phyloP scores from a whole-genome alignment of 148 eudicot species.

The Rhododendron molle region DNA sequence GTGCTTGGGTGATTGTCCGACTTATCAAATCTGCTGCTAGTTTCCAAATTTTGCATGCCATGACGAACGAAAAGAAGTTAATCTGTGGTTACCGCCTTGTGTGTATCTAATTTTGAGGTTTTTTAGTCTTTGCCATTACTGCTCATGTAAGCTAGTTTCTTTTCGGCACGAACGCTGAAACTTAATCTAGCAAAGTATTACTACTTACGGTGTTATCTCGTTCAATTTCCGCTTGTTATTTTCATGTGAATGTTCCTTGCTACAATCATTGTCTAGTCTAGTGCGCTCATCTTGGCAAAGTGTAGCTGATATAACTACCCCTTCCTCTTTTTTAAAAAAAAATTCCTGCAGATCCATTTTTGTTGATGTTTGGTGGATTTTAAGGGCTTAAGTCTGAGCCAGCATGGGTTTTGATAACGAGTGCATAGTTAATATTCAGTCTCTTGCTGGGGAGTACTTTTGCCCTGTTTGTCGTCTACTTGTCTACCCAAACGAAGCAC shows the following conservation, averaged over 20 bases:
- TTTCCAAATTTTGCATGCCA: neutral
- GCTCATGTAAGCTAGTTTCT: neutral
- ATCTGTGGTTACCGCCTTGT: neutral
- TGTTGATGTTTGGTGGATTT: conserved; percentile 14
- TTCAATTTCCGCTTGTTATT: neutral
- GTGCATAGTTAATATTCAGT: conserved; percentile 76
- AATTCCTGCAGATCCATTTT: neutral
- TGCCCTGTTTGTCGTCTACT: conserved; percentile 92
- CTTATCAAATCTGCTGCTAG: neutral
- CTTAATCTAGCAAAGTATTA: neutral
- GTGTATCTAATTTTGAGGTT: neutral
- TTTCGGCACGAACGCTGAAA: neutral
- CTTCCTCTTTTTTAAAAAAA: neutral
- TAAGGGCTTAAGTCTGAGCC: conserved; percentile 8
- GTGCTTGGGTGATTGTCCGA: neutral
- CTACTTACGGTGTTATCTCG: neutral
- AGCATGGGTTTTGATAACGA: conserved; percentile 95
- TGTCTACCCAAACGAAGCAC: conserved; percentile 85
- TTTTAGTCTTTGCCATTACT: neutral
- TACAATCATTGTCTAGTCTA: neutral
- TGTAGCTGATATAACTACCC: neutral
- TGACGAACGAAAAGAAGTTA: neutral
- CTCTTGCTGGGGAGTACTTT: conserved; percentile 86
- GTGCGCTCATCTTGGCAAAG: neutral
- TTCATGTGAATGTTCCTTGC: neutral